These are phyloP conservation scores for Tricholoma furcatifolium DNA, from an alignment of 768 basidiomycete genomes.

Conservation along the genomic window DNA sequence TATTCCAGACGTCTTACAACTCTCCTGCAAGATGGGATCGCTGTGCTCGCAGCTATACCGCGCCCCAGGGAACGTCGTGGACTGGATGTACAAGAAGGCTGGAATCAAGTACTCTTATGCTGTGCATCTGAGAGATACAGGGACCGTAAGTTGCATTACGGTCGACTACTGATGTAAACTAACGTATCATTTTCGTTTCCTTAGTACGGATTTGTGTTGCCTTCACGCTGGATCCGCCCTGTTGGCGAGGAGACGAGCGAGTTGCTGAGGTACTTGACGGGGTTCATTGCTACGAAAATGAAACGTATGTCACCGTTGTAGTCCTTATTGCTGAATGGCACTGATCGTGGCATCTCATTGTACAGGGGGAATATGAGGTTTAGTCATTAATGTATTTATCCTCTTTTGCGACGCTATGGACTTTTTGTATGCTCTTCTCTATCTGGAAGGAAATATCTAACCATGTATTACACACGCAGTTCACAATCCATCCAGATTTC, in stretches of 20 bases:
- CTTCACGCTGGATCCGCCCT: conserved; percentile 69
- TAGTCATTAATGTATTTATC: background rate
- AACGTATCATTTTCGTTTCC: background rate
- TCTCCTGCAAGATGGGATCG: conserved; percentile 36
- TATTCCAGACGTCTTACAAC: background rate
- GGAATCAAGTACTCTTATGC: conserved; percentile 64
- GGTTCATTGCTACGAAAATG: conserved; percentile 54
- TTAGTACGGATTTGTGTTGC: conserved; percentile 78
- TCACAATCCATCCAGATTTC: too few species aligned
- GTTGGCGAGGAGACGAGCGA: conserved; percentile 74
- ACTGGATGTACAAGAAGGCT: conserved; percentile 59
- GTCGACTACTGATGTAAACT: background rate
- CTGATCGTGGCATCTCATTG: too few species aligned
- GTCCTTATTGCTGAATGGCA: background rate
- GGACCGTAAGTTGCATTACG: conserved; percentile 47
- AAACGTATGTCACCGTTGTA: conserved; percentile 22
- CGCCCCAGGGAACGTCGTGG: conserved; percentile 64
- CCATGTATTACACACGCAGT: too few species aligned
- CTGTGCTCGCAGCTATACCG: conserved; percentile 46
- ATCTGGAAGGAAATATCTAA: too few species aligned
- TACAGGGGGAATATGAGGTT: background rate
- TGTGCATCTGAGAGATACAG: conserved; percentile 66
- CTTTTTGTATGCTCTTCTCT: too few species aligned
- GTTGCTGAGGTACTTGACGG: conserved; percentile 64
- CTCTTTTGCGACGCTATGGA: too few species aligned